phyloP scores from a whole-genome alignment of 1,139 yeast species.

The Petasospora fabianii region DNA sequence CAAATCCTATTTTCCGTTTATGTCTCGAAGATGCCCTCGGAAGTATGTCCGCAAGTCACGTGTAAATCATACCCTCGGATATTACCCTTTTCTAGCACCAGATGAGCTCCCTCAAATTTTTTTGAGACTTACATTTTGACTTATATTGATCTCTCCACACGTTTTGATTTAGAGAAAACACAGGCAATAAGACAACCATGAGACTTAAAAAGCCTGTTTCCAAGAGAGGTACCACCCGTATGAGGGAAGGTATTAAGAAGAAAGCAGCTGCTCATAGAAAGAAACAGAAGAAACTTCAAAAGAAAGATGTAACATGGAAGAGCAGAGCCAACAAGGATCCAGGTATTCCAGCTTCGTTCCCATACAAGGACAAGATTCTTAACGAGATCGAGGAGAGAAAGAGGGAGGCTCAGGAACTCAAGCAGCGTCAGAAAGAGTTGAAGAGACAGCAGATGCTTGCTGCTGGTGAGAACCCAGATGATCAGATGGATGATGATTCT shows the following conservation, averaged over 20 bases:
- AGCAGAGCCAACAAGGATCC: slow-evolving; percentile 80
- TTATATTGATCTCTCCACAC: background rate
- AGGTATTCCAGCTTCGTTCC: slow-evolving; percentile 93
- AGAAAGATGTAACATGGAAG: slow-evolving; percentile 92
- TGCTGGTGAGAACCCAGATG: slow-evolving; percentile 41
- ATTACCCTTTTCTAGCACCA: background rate
- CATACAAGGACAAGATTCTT: slow-evolving; percentile 82
- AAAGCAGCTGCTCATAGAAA: slow-evolving; percentile 90
- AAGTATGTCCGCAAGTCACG: no score
- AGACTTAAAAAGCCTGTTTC: slow-evolving; percentile 60
- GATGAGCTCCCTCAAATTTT: background rate
- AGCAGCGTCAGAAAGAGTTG: slow-evolving; percentile 40
- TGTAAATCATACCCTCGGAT: no score
- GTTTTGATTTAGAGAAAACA: no score
- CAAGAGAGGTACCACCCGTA: slow-evolving; percentile 84
- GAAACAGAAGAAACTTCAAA: slow-evolving; percentile 75
- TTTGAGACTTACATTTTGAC: no score
- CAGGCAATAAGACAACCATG: slow-evolving; percentile 12
- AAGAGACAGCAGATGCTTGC: slow-evolving; percentile 43
- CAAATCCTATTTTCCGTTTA: no score
- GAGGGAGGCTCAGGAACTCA: slow-evolving; percentile 59
- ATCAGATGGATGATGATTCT: slow-evolving; percentile 38
- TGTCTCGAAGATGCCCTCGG: no score
- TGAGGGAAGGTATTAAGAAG: slow-evolving; percentile 94
- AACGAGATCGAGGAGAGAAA: slow-evolving; percentile 76